Conservation (phyloP, 805 yeast genomes). For the Schwanniomyces yamadae region DNA sequence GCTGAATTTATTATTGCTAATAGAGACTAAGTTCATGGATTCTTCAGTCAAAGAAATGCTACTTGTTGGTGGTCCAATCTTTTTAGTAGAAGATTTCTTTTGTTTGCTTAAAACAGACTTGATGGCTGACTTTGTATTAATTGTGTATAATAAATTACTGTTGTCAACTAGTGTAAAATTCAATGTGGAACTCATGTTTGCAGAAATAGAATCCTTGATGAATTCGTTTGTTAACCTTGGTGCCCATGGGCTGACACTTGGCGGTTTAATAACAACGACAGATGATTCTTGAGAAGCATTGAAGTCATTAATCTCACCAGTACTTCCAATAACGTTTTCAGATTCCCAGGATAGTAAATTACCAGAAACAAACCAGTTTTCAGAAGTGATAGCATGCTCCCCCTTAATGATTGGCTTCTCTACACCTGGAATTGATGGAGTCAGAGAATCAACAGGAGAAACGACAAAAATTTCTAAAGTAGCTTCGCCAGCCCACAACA, state of each 20-base stretch:
- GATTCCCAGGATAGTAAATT: conserved; percentile 27
- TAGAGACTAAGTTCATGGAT: conserved; percentile 4
- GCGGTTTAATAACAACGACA: conserved; percentile 23
- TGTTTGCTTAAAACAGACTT: conserved; percentile 13
- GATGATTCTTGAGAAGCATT: conserved; percentile 16
- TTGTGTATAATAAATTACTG: conserved; percentile 16
- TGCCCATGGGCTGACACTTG: conserved; percentile 17
- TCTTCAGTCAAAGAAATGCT: conserved; percentile 10
- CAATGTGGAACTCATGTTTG: conserved; percentile 17
- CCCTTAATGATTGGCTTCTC: conserved; percentile 18
- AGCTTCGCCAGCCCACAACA: conserved; percentile 23
- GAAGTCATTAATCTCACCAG: conserved; percentile 16
- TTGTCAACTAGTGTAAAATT: conserved; percentile 25
- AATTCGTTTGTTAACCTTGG: conserved; percentile 19
- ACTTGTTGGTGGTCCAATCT: conserved; percentile 15
- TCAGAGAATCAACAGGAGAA: conserved; percentile 19
- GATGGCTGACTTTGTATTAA: conserved; percentile 13
- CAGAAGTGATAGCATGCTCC: conserved; percentile 13
- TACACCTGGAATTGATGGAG: conserved; percentile 13
- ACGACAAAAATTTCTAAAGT: conserved; percentile 22
- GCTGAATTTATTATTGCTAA: conserved; percentile 9
- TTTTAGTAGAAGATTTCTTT: not conserved
- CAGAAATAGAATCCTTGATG: conserved; percentile 14
- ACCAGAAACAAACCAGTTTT: conserved; percentile 25
- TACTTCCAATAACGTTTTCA: conserved; percentile 10